Base-by-base conservation (phyloP, 345 rosid species). In the thale cress (Arabidopsis thaliana) region DNA sequence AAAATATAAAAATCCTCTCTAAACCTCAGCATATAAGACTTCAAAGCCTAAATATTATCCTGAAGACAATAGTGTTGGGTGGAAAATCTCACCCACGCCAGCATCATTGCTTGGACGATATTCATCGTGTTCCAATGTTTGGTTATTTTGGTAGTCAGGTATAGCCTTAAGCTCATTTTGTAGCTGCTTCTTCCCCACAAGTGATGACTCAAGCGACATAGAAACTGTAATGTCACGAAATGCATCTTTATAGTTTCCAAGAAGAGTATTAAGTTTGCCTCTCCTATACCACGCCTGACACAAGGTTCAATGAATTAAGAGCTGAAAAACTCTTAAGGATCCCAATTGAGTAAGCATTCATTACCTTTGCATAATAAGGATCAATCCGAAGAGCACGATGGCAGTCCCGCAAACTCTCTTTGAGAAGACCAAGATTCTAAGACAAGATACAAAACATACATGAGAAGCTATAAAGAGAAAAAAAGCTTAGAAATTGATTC, bases 221-320 rank as follows among this genome's bases (percentile, higher is more conserved):
- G 96, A 89, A 65, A 84, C 78, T 32, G 81, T 79, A 36, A 89
- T 84, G 76, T 93, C 92, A 61, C 12, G 73, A 52, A 80, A n/a
- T 30, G 92, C 90, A 81, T 84, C 86, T 72, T 67, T 70, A 42
- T 74, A 81, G 24, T 89, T 80, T 60, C 83, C 89, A 71, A 89
- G 75, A 77, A 86, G 74, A 46, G 81, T 86, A 83, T 89, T 91
- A 73, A 80, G 83, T 83, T 93, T 91, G 48, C 90, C 96, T 77
- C 96, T 85, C 87, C 96, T 84, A 76, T 84, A 89, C 96, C 97
- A 93, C 10, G 91, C 93, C 90, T 89, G 75, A 32, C 41, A 72
- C 24, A 71, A 46, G 42, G 3, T 58, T 3, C 8, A 62, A 1
- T 36, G 22, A 57, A 16, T 3, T 6, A 5, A 16, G 40, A 30